Base-by-base conservation (phyloP, 2,329 filamentous ascomycete species). In the Curvularia hawaiiensis region DNA sequence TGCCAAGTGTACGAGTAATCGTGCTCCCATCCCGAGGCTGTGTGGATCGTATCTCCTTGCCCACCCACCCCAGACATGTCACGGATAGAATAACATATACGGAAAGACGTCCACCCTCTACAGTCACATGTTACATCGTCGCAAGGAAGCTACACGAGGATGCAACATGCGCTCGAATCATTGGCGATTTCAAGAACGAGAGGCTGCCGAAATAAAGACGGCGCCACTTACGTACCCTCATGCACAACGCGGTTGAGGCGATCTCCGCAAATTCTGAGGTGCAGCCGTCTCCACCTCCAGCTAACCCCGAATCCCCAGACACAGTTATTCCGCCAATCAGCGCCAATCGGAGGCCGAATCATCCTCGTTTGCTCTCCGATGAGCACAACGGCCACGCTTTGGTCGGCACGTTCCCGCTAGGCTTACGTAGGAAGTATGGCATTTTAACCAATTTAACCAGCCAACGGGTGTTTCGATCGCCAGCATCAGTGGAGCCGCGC, bases 151-250 rank as follows among this genome's bases (percentile, higher is more conserved):
- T 40, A 35, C 18, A n/a, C 24, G 41, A 20, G 22, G 43, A n/a
- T 22, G 43, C 26, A 33, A 43, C 10, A 22, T 81, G 85, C 60
- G 50, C 38, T 50, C 50, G 35, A 54, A 54, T 50, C 48, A 54
- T 20, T 20, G 40, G 18, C 26, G 16, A 39, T 24, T 24, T 10
- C 40, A 30, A 44, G 39, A 39, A 30, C 3, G 43, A 43, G 41
- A 51, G 50, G 51, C 55, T 46, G 55, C 51, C 20, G 33, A 35
- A 43, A 41, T 49, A 43, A 33, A 46, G 35, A 52, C 26, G 31
- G 43, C 56, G 61, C 59, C 59, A 61, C 56, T 46, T 33, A 57
- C 52, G 45, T 53, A 52, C 39, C 53, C 44, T 31, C 41, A 58
- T 58, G 56, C 52, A 47, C 47, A 35, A 45, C 56, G 57, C 62